Base-by-base conservation (phyloP, 495 filamentous ascomycete genomes). In the Penicillium paxilli region DNA sequence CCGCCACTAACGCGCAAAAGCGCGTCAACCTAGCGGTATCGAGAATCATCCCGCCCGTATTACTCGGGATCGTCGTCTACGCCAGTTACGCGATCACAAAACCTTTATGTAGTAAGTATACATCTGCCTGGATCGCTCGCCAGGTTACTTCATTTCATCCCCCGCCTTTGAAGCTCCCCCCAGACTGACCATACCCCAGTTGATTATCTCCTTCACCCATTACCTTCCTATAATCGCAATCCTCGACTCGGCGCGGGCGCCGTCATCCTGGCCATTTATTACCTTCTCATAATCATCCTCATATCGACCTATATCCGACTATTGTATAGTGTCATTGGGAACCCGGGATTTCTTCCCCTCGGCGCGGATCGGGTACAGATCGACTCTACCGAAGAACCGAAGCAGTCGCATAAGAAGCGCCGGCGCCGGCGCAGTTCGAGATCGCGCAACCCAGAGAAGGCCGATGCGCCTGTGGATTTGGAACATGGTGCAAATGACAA, bases 261-360 rank as follows among this genome's bases (percentile, higher is more conserved):
- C 32, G 82, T 80, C 4, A 83, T 95, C 51, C 69, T 96, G 44
- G 79, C 82, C 14, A 53, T 91, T 37, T 92, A 90, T 70, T 88
- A 85, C 55, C 12, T 87, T 42, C 78, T 92, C 21, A 73, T 96
- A 24, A 54, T 88, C 2, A 71, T 83, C 26, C 80, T 91, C 63
- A 51, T 85, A n/a, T 49, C 71, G 25, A 84, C 87, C 7, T 96
- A 94, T 62, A 50, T 86, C 17, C 84, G 89, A 48, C 77, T 92
- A 14, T 59, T 88, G 47, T 75, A 82, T 50, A 82, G 80, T 48
- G 84, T 93, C 19, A 73, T 78, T 21, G 61, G 72, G 63, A 80
- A 89, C 55, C 86, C 92, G 0, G 91, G 89, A 6, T 86, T 89
- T 49, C 76, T 89, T 1, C 83, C 85, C 0, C 76, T 85, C 11